Conservation (phyloP, 106 monocot species). For the Allium fistulosum region DNA sequence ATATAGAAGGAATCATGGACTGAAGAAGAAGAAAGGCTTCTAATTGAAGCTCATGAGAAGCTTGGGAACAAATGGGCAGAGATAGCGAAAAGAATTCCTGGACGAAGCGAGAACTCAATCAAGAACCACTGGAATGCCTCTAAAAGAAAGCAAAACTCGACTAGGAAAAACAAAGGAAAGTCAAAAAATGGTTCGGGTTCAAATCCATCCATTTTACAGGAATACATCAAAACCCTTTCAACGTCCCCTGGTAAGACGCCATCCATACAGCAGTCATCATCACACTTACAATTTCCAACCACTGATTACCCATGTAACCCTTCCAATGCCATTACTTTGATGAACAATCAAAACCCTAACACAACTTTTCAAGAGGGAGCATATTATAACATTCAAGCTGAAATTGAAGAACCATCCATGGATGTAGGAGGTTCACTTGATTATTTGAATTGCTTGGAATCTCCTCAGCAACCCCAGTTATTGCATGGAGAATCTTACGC, state of each 20-base stretch:
- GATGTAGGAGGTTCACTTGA: neutral
- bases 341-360: neutral
- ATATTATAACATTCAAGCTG: neutral
- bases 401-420: neutral
- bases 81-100: slow-evolving; percentile 63
- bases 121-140: slow-evolving; percentile 97
- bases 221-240: slow-evolving; percentile 50
- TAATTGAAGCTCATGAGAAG: slow-evolving; percentile 58
- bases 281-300: neutral
- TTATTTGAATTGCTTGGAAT: neutral
- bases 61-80: slow-evolving; percentile 78
- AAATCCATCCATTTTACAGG: slow-evolving; percentile 33
- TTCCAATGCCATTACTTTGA: neutral
- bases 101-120: slow-evolving; percentile 78
- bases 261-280: neutral
- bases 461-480: neutral
- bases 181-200: neutral
- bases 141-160: slow-evolving; percentile 52
- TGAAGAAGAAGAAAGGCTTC: slow-evolving; percentile 64
- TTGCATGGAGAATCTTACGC: neutral
- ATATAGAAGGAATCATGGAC: slow-evolving; percentile 79
- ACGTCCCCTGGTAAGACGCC: neutral
- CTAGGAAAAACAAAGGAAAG: slow-evolving; percentile 35
- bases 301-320: neutral
- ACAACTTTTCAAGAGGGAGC: neutral